phyloP scores from a whole-genome alignment of 169 alveolate species.

The Theileria luwenshuni region DNA sequence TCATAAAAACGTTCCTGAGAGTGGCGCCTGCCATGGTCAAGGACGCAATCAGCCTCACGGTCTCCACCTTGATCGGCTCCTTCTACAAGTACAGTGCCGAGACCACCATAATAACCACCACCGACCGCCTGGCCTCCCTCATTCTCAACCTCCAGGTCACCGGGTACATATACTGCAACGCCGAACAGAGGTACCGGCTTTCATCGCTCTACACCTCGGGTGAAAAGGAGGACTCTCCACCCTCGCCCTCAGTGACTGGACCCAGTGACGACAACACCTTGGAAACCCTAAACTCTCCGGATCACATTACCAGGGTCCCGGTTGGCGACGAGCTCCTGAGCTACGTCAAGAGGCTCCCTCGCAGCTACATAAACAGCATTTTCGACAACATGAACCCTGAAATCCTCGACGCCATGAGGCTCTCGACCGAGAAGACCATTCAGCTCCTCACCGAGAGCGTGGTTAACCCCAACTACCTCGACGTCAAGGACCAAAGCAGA shows the following conservation, averaged over 20 bases:
- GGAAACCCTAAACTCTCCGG: background rate
- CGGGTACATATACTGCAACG: constrained; percentile 82
- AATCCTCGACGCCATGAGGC: constrained; percentile 78
- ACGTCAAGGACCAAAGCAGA: constrained; percentile 26
- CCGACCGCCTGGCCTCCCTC: constrained; percentile 74
- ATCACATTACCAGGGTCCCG: background rate
- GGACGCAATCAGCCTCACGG: constrained; percentile 82
- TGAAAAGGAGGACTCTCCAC: background rate
- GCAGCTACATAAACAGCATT: constrained; percentile 69
- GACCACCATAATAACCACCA: constrained; percentile 79
- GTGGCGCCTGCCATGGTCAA: constrained; percentile 75
- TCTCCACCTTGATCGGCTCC: constrained; percentile 74
- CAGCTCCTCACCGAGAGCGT: constrained; percentile 71
- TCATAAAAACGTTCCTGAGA: constrained; percentile 67
- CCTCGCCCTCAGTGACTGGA: background rate
- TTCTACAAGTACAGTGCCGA: constrained; percentile 77
- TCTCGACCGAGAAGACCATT: constrained; percentile 70
- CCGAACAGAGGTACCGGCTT: constrained; percentile 76
- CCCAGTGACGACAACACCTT: background rate
- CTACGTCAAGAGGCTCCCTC: constrained; percentile 75
- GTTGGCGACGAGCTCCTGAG: constrained; percentile 71
- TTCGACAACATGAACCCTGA: constrained; percentile 75
- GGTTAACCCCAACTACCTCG: constrained; percentile 5
- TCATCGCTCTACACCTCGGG: constrained; percentile 65
- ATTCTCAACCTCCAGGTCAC: constrained; percentile 76